Conservation (phyloP, 129 eudicot genomes). For the Kitagawia praeruptora region DNA sequence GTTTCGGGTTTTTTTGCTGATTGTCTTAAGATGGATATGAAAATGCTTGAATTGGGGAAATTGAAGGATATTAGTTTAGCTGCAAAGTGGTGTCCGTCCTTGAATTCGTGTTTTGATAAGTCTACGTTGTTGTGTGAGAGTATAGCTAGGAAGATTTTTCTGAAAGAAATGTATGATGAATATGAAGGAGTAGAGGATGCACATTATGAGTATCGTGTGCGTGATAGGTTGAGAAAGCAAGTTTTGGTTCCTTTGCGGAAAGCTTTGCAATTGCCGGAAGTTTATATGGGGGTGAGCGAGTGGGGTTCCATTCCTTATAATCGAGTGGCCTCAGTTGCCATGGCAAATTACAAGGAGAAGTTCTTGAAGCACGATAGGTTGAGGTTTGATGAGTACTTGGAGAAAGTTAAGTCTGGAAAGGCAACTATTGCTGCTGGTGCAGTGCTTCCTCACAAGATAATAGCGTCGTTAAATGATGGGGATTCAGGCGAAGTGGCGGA, state of each 20-base stretch:
- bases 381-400: conserved; percentile 10
- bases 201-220: conserved; percentile 17
- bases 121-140: conserved; percentile 17
- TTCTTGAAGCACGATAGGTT: conserved; percentile 10
- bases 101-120: conserved; percentile 3
- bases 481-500: conserved; percentile 8
- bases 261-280: conserved; percentile 17
- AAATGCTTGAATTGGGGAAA: conserved; percentile 1
- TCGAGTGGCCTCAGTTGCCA: conserved; percentile 22
- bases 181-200: conserved; percentile 18
- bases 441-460: conserved; percentile 9
- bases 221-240: conserved; percentile 21
- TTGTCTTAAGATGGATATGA: conserved; percentile 1
- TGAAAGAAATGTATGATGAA: not conserved
- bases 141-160: conserved; percentile 18
- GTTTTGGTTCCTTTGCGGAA: conserved; percentile 17
- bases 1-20: not conserved
- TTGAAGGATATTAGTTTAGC: conserved; percentile 3
- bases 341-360: conserved; percentile 12
- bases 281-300: conserved; percentile 8
- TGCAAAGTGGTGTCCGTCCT: conserved; percentile 24
- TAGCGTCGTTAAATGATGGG: conserved; percentile 10
- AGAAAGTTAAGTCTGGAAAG: conserved; percentile 5
- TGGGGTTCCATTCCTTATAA: conserved; percentile 16
- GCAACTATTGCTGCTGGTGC: conserved; percentile 10